Base-by-base conservation (phyloP, 306 rosid species). In the Dalbergia cochinchinensis region DNA sequence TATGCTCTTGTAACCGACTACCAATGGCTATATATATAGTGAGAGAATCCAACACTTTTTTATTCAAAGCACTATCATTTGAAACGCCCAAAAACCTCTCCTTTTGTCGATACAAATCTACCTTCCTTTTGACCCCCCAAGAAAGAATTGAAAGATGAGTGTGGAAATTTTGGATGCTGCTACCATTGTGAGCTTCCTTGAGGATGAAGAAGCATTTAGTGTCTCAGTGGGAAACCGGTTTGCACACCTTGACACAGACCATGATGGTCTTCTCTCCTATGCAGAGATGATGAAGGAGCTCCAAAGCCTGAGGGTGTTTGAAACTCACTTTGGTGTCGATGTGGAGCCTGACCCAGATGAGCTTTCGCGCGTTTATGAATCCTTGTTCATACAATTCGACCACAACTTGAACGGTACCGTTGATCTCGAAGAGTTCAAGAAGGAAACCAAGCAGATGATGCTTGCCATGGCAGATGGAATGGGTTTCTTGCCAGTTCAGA, bases 281-380 rank as follows among this genome's bases (percentile, higher is more conserved):
- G 78, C 84, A 8, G 97, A 93, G 88, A 89, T 93, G 97, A 39
- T 93, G 75, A 89, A 76, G 87, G 96, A 93, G 86, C 81, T 93
- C 16, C 85, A 85, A 65, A 68, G 90, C 48, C 75, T 93, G 22
- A 84, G 94, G 70, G 87, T 91, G 13, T 75, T 93, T 0, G 94
- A 93, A 68, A 89, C 88, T 0, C 94, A 93, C 66, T 91, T 84
- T 14, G 97, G 97, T 11, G 53, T 89, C 5, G 97, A 91, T 53
- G 90, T 79, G 73, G 83, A 85, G 81, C 78, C 88, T 2, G 88
- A 91, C 20, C 94, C 97, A 0, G 75, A 63, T 3, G 96, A 93
- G 83, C 83, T 85, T 81, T 80, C 91, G 61, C 85, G 71, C 44
- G 86, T 88, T n/a, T 91, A 91, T 6, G 80, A 53, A 22, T 85